A percentile compares a stretch with the other conserved stretches of the same genome.
phyloP scores from a whole-genome alignment of 257 asterid genomes.

The Capsicum chinense region DNA sequence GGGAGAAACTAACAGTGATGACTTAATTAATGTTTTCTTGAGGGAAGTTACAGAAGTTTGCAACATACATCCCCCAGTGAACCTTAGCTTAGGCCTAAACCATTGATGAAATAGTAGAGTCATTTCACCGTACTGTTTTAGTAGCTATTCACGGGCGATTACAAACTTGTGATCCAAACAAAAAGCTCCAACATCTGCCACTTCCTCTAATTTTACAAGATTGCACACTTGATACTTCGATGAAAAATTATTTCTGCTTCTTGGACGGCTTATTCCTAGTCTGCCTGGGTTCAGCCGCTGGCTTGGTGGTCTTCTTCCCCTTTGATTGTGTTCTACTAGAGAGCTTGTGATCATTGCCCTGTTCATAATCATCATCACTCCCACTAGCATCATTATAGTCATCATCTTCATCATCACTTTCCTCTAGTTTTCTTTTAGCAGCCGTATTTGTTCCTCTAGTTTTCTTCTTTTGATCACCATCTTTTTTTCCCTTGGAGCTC shows the following conservation, averaged over 20 bases:
- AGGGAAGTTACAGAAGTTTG: not conserved
- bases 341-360: conserved; percentile 38
- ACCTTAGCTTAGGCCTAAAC: not conserved
- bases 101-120: not conserved
- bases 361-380: conserved; percentile 41
- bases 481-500: conserved; percentile 40
- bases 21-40: not conserved
- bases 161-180: not conserved
- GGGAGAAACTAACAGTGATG: not conserved
- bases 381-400: conserved; percentile 35
- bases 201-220: not conserved
- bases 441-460: conserved; percentile 48
- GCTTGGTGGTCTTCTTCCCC: conserved; percentile 48
- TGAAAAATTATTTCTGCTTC: conserved; percentile 44
- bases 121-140: not conserved
- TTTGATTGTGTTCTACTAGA: conserved; percentile 33
- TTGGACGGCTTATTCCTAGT: conserved; percentile 48
- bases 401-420: conserved; percentile 47
- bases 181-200: not conserved
- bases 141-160: not conserved
- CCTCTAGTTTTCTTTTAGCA: conserved; percentile 54
- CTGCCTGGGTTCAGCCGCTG: conserved; percentile 42
- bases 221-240: conserved; percentile 15
- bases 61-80: conserved; percentile 6
- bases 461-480: conserved; percentile 43